phyloP scores from a whole-genome alignment of 495 filamentous ascomycete genomes.

The Penicillium lagena region DNA sequence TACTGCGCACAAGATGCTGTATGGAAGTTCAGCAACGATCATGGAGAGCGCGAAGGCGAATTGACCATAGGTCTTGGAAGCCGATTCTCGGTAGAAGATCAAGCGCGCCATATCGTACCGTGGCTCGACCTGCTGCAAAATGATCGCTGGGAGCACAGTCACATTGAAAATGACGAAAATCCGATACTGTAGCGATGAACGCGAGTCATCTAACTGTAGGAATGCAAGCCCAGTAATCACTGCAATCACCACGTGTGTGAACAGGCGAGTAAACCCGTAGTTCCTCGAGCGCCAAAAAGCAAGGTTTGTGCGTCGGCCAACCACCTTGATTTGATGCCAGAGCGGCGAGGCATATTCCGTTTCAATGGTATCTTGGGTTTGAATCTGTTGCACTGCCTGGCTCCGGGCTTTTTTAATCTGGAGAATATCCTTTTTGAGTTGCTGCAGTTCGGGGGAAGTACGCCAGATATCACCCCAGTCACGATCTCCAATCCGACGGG shows the following conservation, averaged over 20 bases:
- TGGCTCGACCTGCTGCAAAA: slow-evolving; percentile 71
- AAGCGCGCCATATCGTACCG: slow-evolving; percentile 68
- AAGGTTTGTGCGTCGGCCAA: slow-evolving; percentile 57
- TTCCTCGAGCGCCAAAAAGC: slow-evolving; percentile 70
- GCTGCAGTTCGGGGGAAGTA: slow-evolving; percentile 61
- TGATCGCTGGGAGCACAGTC: slow-evolving; percentile 67
- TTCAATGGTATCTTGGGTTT: slow-evolving; percentile 27
- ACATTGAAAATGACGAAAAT: slow-evolving; percentile 83
- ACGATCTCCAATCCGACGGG: slow-evolving; percentile 62
- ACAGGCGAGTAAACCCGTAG: slow-evolving; percentile 71
- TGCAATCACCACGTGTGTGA: slow-evolving; percentile 67
- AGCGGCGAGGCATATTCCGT: slow-evolving; percentile 72
- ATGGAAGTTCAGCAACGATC: slow-evolving; percentile 71
- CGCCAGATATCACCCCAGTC: slow-evolving; percentile 81
- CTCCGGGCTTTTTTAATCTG: slow-evolving; percentile 58
- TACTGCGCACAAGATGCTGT: slow-evolving; percentile 66
- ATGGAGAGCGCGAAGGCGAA: slow-evolving; percentile 67
- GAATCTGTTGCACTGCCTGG: slow-evolving; percentile 34
- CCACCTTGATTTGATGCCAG: slow-evolving; percentile 62
- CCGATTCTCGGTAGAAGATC: slow-evolving; percentile 73
- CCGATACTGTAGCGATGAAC: slow-evolving; percentile 65
- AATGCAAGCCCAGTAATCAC: slow-evolving; percentile 70
- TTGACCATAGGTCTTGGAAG: slow-evolving; percentile 69
- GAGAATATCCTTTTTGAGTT: slow-evolving; percentile 58
- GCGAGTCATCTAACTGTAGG: slow-evolving; percentile 60